A percentile compares a stretch with the other conserved stretches of the same genome.
phyloP scores from a whole-genome alignment of 2,329 filamentous ascomycete species.

The Aureobasidium sp. region DNA sequence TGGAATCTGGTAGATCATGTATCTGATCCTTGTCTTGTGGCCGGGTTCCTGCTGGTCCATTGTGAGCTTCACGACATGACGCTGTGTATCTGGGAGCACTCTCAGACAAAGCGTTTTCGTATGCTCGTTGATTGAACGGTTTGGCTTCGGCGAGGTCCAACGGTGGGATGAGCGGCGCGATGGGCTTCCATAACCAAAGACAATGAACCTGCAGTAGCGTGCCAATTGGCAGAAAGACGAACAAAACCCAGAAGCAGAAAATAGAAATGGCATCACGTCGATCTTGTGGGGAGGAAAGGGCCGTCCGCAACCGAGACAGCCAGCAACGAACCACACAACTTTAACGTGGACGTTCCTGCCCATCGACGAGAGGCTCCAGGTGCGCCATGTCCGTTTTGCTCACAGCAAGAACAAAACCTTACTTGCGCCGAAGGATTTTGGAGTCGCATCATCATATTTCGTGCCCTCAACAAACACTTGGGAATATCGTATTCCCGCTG shows the following conservation, averaged over 20 bases:
- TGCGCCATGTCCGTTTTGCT: neutral
- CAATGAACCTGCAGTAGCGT: conserved; percentile 12
- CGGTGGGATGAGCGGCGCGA: neutral
- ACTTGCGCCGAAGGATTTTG: neutral
- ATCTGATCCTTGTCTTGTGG: neutral
- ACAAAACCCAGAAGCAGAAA: neutral
- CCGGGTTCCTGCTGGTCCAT: neutral
- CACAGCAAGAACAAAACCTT: neutral
- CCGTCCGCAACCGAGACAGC: conserved; percentile 1
- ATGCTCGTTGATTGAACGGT: conserved; percentile 9
- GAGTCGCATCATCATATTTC: neutral
- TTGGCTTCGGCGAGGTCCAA: neutral
- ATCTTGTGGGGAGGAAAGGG: neutral
- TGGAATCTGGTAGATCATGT: neutral
- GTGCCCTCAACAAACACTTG: neutral
- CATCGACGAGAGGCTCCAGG: neutral
- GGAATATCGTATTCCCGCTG: neutral
- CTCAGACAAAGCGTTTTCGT: conserved; percentile 11
- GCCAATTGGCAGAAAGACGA: neutral
- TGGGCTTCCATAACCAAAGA: neutral
- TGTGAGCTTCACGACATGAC: neutral
- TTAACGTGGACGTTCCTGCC: neutral
- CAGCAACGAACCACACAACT: conserved; percentile 1
- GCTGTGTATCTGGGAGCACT: neutral
- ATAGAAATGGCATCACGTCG: conserved; percentile 9